Percentiles rank a stretch among this genome's conserved stretches.
Conservation (phyloP, 139 green algal genomes). For the Limnomonas spitsbergensis region DNA sequence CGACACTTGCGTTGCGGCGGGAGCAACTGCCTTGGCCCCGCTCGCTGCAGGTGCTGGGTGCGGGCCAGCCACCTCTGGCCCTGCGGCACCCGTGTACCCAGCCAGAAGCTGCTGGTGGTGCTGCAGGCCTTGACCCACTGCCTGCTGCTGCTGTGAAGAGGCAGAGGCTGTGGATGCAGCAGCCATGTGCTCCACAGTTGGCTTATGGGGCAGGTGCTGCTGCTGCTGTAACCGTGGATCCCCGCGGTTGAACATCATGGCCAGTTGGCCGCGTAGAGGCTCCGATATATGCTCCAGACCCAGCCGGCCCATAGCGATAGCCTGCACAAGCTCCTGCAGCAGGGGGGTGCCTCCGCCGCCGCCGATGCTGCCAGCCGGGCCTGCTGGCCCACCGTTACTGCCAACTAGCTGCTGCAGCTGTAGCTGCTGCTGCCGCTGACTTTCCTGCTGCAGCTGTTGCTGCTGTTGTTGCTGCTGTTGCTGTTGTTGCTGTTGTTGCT, state of each 20-base stretch:
- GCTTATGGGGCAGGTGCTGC: background rate
- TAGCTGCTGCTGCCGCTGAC: background rate
- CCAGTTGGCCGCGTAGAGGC: constrained; percentile 14
- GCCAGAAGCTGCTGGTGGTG: too few relatives aligned
- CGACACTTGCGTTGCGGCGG: too few relatives aligned
- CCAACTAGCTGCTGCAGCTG: too few relatives aligned
- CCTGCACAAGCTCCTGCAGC: background rate
- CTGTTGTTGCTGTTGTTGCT: background rate
- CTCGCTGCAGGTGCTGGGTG: too few relatives aligned
- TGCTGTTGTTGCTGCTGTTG: too few relatives aligned
- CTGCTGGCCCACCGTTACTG: too few relatives aligned
- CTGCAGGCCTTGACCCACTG: too few relatives aligned
- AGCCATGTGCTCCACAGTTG: background rate
- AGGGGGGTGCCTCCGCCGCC: background rate
- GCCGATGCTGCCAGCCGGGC: too few relatives aligned
- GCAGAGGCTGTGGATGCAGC: background rate
- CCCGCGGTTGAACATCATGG: constrained; percentile 12
- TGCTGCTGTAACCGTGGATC: background rate
- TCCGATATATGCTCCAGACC: constrained; percentile 17
- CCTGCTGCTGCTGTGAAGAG: constrained; percentile 21
- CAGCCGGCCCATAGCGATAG: constrained; percentile 1
- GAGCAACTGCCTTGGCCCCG: too few relatives aligned
- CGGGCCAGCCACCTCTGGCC: too few relatives aligned
- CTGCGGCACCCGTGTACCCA: too few relatives aligned
- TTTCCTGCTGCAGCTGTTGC: background rate